These are phyloP conservation scores for Anacardium occidentale DNA, from an alignment of 345 rosid species.

Conservation along the genomic window DNA sequence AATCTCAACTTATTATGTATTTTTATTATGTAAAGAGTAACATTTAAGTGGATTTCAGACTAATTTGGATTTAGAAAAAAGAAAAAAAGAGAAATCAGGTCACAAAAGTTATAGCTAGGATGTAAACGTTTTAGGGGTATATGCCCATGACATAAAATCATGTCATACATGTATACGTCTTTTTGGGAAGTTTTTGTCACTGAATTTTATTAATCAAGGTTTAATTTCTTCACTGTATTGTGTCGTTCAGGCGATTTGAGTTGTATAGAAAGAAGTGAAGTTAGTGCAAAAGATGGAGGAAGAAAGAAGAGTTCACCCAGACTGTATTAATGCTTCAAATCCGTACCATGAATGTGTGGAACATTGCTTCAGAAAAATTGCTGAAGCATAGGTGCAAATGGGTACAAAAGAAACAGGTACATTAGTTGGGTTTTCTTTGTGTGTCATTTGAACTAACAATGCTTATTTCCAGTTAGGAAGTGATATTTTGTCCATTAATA, in stretches of 20 bases:
- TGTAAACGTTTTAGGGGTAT: too few relatives aligned
- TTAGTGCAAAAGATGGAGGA: too few relatives aligned
- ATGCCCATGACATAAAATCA: too few relatives aligned
- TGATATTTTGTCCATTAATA: not conserved
- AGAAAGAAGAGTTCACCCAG: constrained; percentile 57
- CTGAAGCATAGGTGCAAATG: constrained; percentile 48
- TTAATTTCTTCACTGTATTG: not conserved
- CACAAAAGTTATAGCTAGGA: too few relatives aligned
- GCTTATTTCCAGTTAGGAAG: not conserved
- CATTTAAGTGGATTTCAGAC: not conserved
- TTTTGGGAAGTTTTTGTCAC: too few relatives aligned
- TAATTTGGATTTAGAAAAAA: too few relatives aligned
- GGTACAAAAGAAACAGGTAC: constrained; percentile 46
- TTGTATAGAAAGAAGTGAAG: too few relatives aligned
- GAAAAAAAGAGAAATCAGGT: not conserved
- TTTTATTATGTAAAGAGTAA: not conserved
- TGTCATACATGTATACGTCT: too few relatives aligned
- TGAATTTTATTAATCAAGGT: not conserved
- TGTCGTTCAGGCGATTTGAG: constrained; percentile 3
- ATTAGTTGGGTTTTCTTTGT: not conserved
- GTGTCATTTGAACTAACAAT: not conserved
- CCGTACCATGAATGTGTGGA: constrained; percentile 79
- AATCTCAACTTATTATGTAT: not conserved
- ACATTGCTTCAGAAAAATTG: constrained; percentile 73
- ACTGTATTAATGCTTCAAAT: constrained; percentile 68